These are phyloP conservation scores for Trichoderma aggressivum DNA, from an alignment of 2,329 filamentous ascomycete genomes.

Conservation along the genomic window DNA sequence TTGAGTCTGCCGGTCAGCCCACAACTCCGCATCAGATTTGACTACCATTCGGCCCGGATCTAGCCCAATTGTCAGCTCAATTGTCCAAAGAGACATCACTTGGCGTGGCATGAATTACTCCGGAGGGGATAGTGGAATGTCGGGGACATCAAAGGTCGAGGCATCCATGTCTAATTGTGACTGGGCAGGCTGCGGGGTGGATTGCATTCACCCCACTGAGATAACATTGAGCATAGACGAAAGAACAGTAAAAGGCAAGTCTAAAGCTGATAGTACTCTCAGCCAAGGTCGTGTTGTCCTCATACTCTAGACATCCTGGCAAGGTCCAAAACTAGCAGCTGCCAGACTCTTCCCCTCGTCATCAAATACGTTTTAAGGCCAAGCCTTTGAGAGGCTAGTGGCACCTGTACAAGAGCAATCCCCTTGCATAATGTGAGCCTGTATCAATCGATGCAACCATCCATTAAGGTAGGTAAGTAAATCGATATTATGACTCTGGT, in stretches of 20 bases:
- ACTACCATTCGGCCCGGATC: slow-evolving; percentile 9
- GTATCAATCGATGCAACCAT: background rate
- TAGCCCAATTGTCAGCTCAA: background rate
- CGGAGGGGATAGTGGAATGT: background rate
- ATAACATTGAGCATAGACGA: background rate
- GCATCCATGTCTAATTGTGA: background rate
- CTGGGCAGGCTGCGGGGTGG: background rate
- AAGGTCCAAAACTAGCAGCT: background rate
- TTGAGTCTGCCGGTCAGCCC: background rate
- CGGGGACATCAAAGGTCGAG: background rate
- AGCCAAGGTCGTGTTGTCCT: background rate
- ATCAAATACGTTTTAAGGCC: background rate
- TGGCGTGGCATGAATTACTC: background rate
- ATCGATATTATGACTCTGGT: background rate
- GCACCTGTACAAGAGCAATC: background rate
- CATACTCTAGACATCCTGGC: background rate
- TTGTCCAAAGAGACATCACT: background rate
- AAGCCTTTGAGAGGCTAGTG: background rate
- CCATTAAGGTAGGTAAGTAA: background rate
- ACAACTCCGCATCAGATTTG: background rate
- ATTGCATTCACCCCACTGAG: background rate
- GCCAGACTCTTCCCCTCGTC: background rate
- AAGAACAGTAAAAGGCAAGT: background rate
- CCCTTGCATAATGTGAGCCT: background rate
- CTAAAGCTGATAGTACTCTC: background rate